Base-by-base conservation (phyloP, 2,329 filamentous ascomycete genomes). In the Colletotrichum lupini region DNA sequence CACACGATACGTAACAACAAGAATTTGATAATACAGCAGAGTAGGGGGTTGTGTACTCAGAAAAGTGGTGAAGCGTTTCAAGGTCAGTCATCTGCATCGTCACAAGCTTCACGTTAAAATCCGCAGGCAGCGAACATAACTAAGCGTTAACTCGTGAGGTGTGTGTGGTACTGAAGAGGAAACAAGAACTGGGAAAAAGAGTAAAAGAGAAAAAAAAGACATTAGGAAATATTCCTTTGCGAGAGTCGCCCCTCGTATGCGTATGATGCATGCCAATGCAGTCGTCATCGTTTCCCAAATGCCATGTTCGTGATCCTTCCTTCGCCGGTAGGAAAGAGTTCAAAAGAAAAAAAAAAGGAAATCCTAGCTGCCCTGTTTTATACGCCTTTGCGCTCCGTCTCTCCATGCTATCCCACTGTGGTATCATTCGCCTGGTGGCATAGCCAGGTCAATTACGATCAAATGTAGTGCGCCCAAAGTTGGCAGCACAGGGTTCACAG, bases 341-440 rank as follows among this genome's bases (percentile, higher is more conserved):
- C 49, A 58, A 46, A 28, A 67, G 6, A 55, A 42, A 26, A 61
- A 37, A 49, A 24, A 37, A 59, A 46, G 24, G 56, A 71, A 74
- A 67, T 53, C 68, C 68, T 46, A 26, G 68, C 63, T 62, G 4
- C 28, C 70, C 59, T 52, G 35, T 74, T 74, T 74, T 72, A 63
- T 69, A 75, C 73, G 70, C 65, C 73, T 60, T 68, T 60, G 61
- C 71, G 60, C 57, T 46, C 12, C 60, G 37, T 32, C 32, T 32
- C 57, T 62, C 68, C 67, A 52, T 62, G 28, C 68, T 74, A 67
- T 67, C 59, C 68, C 49, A 72, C 61, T 58, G 37, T 72, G 62
- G 68, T 74, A 74, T 74, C 61, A 72, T 67, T 49, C 62, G 61
- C 68, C 72, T 49, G 68, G 72, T 74, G 68, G 67, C 67, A 59